Percentiles rank a stretch among this genome's conserved stretches.
phyloP scores from a whole-genome alignment of 164 flowering plant species.

The Cinnamomum micranthum region DNA sequence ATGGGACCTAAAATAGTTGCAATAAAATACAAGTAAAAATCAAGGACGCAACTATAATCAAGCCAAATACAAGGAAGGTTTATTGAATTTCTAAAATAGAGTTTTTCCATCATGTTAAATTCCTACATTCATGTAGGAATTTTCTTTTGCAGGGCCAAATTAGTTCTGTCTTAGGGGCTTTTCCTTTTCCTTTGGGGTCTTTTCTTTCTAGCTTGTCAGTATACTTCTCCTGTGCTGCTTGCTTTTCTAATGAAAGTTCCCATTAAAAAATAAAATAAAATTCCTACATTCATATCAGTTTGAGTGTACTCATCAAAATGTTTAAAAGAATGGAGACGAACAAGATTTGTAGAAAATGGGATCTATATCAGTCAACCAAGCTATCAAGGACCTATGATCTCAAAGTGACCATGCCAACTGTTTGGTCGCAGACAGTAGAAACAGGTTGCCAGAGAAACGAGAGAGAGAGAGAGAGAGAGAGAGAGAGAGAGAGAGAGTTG shows the following conservation, averaged over 20 bases:
- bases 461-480: neutral
- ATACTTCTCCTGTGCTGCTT: too few species aligned
- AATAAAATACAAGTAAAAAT: neutral
- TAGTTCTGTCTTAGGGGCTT: too few species aligned
- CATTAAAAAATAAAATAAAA: too few species aligned
- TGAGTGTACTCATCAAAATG: neutral
- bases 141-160: too few species aligned
- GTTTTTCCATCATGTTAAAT: neutral
- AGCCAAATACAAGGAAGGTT: neutral
- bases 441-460: neutral
- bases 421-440: neutral
- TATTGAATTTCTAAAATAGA: neutral
- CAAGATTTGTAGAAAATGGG: neutral
- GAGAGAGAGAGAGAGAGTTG: neutral
- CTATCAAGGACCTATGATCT: neutral
- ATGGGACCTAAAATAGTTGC: neutral
- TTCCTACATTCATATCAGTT: neutral
- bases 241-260: too few species aligned
- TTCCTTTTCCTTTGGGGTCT: too few species aligned
- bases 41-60: neutral
- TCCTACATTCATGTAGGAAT: neutral
- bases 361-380: neutral
- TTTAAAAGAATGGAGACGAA: too few species aligned
- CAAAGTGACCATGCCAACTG: neutral
- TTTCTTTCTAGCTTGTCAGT: too few species aligned